Evolutionary conservation across 1,284 basidiomycete genomes (phyloP).

Genomic region (Pholiota adiposa): DNA sequence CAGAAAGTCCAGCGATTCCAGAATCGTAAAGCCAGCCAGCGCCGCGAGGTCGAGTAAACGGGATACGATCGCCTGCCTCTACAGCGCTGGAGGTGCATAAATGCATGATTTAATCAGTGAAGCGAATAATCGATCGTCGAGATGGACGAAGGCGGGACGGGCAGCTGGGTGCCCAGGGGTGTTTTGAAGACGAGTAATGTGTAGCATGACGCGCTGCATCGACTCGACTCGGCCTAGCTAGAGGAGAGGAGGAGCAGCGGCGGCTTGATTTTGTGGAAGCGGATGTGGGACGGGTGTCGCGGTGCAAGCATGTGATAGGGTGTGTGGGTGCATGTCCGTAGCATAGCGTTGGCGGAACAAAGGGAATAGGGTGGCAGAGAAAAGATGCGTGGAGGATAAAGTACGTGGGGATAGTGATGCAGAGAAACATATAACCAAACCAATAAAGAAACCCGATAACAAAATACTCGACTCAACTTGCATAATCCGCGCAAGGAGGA

Average conservation of each 20-base stretch:
- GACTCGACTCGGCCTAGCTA: not conserved
- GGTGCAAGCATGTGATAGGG: not conserved
- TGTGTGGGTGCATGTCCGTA: not conserved
- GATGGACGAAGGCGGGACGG: constrained; percentile 7
- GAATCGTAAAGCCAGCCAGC: not conserved
- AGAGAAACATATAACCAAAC: not conserved
- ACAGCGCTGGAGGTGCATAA: too few species aligned
- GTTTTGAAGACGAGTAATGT: not conserved
- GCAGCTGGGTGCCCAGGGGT: not conserved
- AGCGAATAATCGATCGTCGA: not conserved
- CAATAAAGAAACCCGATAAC: not conserved
- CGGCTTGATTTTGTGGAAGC: not conserved
- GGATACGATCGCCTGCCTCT: too few species aligned
- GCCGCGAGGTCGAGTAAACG: too few species aligned
- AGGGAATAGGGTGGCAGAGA: too few species aligned
- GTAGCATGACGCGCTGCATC: not conserved
- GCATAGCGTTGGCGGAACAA: not conserved
- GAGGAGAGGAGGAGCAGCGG: constrained; percentile 8
- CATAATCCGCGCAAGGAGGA: not conserved
- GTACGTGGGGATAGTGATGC: not conserved
- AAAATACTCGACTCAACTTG: constrained; percentile 4
- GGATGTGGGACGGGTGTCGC: not conserved
- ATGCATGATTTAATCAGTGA: too few species aligned
- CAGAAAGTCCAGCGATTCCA: constrained; percentile 1
- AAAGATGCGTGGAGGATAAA: too few species aligned